phyloP scores from a whole-genome alignment of 2,329 filamentous ascomycete genomes.

The Pseudogymnoascus sp. region DNA sequence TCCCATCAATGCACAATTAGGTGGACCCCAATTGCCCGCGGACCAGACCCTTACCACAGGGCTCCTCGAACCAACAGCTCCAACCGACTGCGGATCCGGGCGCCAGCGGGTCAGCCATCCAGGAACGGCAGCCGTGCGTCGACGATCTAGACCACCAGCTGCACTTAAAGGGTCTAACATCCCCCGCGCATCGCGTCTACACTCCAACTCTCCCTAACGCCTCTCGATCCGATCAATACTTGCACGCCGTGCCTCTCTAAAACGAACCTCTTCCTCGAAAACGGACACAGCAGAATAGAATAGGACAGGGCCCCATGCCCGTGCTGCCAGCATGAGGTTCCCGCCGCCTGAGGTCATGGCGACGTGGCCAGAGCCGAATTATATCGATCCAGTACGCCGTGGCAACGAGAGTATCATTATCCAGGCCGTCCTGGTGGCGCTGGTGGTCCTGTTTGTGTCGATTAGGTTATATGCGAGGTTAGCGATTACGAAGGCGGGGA shows the following conservation, averaged over 20 bases:
- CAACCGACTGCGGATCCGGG: neutral
- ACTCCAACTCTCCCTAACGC: neutral
- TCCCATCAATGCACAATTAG: neutral
- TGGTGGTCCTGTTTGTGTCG: slow-evolving; percentile 35
- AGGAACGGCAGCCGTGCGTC: neutral
- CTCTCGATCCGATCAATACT: neutral
- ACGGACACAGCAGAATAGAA: neutral
- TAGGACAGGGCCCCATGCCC: neutral
- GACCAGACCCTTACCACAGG: neutral
- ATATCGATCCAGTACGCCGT: slow-evolving; percentile 37
- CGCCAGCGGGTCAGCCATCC: neutral
- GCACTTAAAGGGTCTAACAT: neutral
- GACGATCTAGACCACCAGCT: neutral
- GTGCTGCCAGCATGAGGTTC: slow-evolving; percentile 27
- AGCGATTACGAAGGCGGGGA: slow-evolving; percentile 34
- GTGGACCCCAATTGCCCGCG: neutral
- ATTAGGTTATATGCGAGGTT: slow-evolving; percentile 41
- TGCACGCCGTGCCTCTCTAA: neutral
- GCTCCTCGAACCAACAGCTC: neutral
- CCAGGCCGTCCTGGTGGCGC: slow-evolving; percentile 32
- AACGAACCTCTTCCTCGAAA: neutral
- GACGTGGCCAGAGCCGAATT: slow-evolving; percentile 42
- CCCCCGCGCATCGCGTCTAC: neutral
- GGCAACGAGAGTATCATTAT: slow-evolving; percentile 37
- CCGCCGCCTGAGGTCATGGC: slow-evolving; percentile 36